A percentile compares a stretch with the other conserved stretches of the same genome.
Evolutionary conservation across 2,329 filamentous ascomycete genomes (phyloP).

Genomic region (Scolecobasidium constrictum): DNA sequence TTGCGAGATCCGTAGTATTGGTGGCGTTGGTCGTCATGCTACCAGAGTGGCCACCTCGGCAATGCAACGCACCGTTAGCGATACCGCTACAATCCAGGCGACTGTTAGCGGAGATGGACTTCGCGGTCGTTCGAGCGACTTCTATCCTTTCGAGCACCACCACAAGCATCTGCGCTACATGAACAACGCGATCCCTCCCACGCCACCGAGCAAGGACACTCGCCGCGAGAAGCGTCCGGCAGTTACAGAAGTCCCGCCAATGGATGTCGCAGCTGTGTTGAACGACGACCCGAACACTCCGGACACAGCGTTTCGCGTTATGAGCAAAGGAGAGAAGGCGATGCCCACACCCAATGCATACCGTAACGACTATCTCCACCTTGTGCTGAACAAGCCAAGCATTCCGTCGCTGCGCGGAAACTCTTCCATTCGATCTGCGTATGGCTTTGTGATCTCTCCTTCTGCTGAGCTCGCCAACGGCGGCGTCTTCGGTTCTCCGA

Average conservation of each 20-base stretch:
- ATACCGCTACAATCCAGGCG: constrained; percentile 1
- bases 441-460: neutral
- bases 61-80: constrained; percentile 1
- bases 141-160: too few relatives aligned
- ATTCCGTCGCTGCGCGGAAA: neutral
- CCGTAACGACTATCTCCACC: neutral
- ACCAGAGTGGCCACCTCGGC: neutral
- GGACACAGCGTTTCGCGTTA: too few relatives aligned
- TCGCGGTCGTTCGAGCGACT: too few relatives aligned
- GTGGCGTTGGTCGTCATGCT: neutral
- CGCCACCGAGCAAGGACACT: constrained; percentile 5
- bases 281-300: constrained; percentile 2
- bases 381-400: neutral
- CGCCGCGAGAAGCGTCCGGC: neutral
- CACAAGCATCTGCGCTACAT: constrained; percentile 6
- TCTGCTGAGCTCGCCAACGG: neutral
- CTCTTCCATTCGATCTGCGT: neutral
- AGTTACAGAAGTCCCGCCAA: constrained; percentile 1
- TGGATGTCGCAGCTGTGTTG: neutral
- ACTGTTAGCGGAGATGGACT: too few relatives aligned
- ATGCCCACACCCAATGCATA: too few relatives aligned
- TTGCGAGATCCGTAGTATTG: constrained; percentile 1
- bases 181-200: constrained; percentile 5
- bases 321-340: too few relatives aligned
- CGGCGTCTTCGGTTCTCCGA: neutral